Conservation (phyloP, 352 stramenopile species). For the Detonula confervacea region DNA sequence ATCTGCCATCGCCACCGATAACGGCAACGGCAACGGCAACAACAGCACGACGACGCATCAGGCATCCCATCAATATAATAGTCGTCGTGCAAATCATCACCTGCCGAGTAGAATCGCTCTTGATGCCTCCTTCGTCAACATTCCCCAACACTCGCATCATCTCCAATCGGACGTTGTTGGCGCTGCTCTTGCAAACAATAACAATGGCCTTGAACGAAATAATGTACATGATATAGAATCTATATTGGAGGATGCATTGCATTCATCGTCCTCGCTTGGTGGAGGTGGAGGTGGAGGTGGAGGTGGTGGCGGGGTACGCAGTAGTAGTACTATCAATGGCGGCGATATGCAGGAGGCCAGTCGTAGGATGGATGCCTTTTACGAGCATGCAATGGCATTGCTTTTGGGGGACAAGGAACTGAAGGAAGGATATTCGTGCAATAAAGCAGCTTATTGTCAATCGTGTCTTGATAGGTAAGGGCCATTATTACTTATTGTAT, state of each 20-base stretch:
- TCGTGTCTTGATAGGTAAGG: conserved; percentile 47
- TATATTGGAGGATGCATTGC: conserved; percentile 20
- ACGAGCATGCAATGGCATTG: conserved; percentile 14
- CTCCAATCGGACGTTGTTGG: too few species aligned
- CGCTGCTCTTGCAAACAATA: too few species aligned
- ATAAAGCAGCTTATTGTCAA: conserved; percentile 36
- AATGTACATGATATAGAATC: conserved; percentile 5
- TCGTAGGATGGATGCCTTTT: conserved; percentile 27
- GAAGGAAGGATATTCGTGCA: background rate
- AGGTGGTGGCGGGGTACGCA: background rate
- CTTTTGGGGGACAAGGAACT: conserved; percentile 2
- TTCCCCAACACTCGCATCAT: conserved; percentile 32
- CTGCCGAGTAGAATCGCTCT: conserved; percentile 8
- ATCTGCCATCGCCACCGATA: conserved; percentile 7
- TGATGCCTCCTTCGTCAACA: conserved; percentile 46
- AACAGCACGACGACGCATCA: too few species aligned
- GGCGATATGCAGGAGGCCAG: conserved; percentile 29
- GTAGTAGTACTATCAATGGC: too few species aligned
- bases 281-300: too few species aligned
- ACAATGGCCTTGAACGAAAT: too few species aligned
- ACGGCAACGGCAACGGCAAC: too few species aligned
- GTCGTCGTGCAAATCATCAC: too few species aligned
- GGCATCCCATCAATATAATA: too few species aligned
- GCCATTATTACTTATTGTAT: background rate
- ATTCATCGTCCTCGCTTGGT: too few species aligned